These are phyloP conservation scores for Acanthamoeba sp. DNA, from an alignment of 208 protist species.

Conservation along the genomic window DNA sequence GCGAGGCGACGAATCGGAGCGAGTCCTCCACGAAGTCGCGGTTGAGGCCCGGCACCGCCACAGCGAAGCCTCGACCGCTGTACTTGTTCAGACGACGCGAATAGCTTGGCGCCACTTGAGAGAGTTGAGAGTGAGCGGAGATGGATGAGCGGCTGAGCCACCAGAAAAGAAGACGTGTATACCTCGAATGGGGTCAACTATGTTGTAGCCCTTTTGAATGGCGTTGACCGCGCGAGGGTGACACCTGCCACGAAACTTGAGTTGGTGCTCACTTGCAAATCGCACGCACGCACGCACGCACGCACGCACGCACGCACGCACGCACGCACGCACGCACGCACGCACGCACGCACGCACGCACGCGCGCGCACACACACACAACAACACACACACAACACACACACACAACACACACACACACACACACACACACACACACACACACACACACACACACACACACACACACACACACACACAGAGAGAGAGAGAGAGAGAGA, in stretches of 20 bases:
- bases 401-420: neutral
- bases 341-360: no score
- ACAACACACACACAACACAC: neutral
- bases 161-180: neutral
- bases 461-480: no score
- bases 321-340: no score
- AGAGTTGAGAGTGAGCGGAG: neutral
- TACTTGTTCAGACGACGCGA: slow-evolving; percentile 68
- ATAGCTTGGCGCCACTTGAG: slow-evolving; percentile 26
- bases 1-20: slow-evolving; percentile 26
- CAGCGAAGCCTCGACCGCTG: slow-evolving; percentile 49
- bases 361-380: no score
- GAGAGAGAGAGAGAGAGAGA: no score
- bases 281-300: no score
- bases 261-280: no score
- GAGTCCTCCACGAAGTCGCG: slow-evolving; percentile 51
- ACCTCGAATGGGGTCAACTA: slow-evolving; percentile 53
- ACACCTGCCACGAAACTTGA: slow-evolving; percentile 32
- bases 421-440: no score
- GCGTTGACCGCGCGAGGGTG: slow-evolving; percentile 45
- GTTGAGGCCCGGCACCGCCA: slow-evolving; percentile 54
- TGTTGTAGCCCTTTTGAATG: slow-evolving; percentile 66
- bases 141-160: neutral
- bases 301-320: no score
- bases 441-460: no score